Base-by-base conservation (phyloP, 495 filamentous ascomycete genomes). In the Tuber brumale region DNA sequence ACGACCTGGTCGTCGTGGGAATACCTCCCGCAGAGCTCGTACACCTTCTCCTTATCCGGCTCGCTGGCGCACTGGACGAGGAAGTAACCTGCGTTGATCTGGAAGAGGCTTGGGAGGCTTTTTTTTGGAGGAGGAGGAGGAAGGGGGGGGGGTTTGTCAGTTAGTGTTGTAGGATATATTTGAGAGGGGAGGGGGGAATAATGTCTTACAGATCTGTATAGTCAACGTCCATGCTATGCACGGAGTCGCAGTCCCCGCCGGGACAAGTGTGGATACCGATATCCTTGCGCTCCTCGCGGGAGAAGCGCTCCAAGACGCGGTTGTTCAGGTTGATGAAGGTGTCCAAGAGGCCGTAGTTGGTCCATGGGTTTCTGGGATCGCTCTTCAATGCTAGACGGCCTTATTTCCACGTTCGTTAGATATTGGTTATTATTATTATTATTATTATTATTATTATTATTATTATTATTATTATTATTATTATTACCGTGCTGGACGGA, bases 211-310 rank as follows among this genome's bases (percentile, higher is more conserved):
- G 83, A 27, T 82, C 79, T 21, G 80, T 75, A 61, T 86, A 86
- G 69, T 85, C 82, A 21, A 86, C 85, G 35, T 86, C 85, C 69
- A 82, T 73, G 69, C 81, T 83, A 74, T 85, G 85, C 31, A 86
- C 85, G 0, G 80, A 82, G 69, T 86, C 85, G 73, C 85, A 86
- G 71, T 86, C 85, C 37, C 85, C 85, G n/a, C 85, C 85, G 16
- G 85, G 85, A 31, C 85, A 86, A 21, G 85, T 86, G 78, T 86
- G 85, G 69, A 86, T 84, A 23, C 85, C 85, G 70, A 85, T 85
- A 51, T 86, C 83, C 19, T 73, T 78, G 14, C 85, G 75, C 70
- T 86, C 85, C 31, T 80, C 75, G 2, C 82, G 72, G 43, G 80
- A 82, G 72, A 86, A 86, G 35, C 83, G 79, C 23, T 76, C 77